Percentiles rank a stretch among this genome's conserved stretches.
Evolutionary conservation across 2,329 filamentous ascomycete genomes (phyloP).

Genomic region (Fusarium ambrosium): DNA sequence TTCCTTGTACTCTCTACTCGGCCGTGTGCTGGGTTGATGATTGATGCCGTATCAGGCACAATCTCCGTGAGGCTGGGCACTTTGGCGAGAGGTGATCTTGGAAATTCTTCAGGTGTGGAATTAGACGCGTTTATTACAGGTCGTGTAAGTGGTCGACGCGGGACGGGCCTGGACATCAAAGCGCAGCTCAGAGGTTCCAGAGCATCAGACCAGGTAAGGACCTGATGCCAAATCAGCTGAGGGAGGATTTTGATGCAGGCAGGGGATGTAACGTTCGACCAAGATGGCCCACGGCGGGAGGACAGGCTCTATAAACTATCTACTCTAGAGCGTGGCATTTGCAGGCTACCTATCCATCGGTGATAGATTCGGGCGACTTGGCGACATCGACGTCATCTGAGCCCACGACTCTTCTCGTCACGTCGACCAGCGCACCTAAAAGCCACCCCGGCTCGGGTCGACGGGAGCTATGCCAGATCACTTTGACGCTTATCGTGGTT

Average conservation of each 20-base stretch:
- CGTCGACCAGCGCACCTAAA: not conserved
- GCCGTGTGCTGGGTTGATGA: conserved; percentile 36
- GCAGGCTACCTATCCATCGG: not conserved
- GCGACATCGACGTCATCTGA: conserved; percentile 9
- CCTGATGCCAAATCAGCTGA: conserved; percentile 5
- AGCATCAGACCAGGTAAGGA: conserved; percentile 7
- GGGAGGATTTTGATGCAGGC: not conserved
- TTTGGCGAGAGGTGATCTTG: conserved; percentile 13
- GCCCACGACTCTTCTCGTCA: conserved; percentile 12
- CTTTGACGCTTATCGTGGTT: not conserved
- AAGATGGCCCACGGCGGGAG: not conserved
- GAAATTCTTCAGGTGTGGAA: conserved; percentile 3
- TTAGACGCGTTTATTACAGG: conserved; percentile 5
- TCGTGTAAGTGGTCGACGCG: not conserved
- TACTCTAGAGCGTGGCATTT: not conserved
- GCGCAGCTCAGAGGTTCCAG: conserved; percentile 6
- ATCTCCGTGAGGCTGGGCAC: conserved; percentile 27
- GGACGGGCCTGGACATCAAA: conserved; percentile 2
- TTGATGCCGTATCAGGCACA: conserved; percentile 40
- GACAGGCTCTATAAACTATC: conserved; percentile 7
- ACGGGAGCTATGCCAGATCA: conserved; percentile 12
- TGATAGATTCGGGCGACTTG: conserved; percentile 10
- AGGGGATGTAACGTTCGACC: not conserved
- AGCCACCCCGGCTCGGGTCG: conserved; percentile 15
- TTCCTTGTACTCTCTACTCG: conserved; percentile 22